These are phyloP conservation scores for Zoysia matrella DNA, from an alignment of 202 grass and related monocot genomes.

Conservation along the genomic window DNA sequence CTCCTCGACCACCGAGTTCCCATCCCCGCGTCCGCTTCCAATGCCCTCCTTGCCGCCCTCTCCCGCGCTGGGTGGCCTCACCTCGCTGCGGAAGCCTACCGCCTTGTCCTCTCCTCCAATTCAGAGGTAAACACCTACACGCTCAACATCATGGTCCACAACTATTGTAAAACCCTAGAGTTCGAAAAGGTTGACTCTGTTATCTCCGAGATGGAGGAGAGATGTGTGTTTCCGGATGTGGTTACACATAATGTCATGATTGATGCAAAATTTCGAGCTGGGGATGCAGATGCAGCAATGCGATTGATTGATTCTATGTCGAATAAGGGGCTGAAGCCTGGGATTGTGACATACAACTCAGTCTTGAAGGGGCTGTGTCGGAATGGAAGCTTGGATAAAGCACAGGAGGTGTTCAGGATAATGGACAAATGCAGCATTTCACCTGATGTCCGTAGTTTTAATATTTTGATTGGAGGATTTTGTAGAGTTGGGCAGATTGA, in stretches of 20 bases:
- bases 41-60: conserved; percentile 77
- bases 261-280: conserved; percentile 63
- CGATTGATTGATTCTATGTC: conserved; percentile 63
- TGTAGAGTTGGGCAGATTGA: conserved; percentile 57
- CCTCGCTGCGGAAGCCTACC: conserved; percentile 69
- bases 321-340: conserved; percentile 66
- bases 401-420: conserved; percentile 60
- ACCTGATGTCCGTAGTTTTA: conserved; percentile 64
- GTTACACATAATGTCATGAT: conserved; percentile 89
- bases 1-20: conserved; percentile 52
- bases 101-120: conserved; percentile 59
- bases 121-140: conserved; percentile 74
- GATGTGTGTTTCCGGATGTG: conserved; percentile 75
- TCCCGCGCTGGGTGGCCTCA: conserved; percentile 74
- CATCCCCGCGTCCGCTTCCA: conserved; percentile 68
- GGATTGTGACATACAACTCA: conserved; percentile 66
- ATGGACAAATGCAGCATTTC: conserved; percentile 56
- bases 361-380: conserved; percentile 82
- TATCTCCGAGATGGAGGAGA: conserved; percentile 73
- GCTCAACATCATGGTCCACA: conserved; percentile 94
- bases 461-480: conserved; percentile 72
- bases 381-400: conserved; percentile 54
- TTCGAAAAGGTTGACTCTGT: conserved; percentile 55
- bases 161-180: conserved; percentile 67
- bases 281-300: conserved; percentile 64